Evolutionary conservation across 164 flowering plant species (phyloP), one percentile per base, ranked within the genome.

Genomic region (Stephania yunnanensis): DNA sequence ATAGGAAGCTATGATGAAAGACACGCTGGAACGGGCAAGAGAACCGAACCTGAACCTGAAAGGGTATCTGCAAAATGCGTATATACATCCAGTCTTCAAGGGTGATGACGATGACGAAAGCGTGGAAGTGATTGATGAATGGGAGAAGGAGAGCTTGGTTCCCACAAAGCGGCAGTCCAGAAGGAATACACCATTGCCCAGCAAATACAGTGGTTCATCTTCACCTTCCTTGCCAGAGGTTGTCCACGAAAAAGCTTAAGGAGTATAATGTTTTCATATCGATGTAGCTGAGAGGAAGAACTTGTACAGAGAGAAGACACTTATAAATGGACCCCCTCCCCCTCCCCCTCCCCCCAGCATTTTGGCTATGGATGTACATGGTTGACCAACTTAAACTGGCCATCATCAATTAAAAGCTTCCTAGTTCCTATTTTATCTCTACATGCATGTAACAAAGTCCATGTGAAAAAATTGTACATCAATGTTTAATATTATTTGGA

Each of bases 91-190:
- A 20, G 84, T 87, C n/a, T 93, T 91, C 82, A 89, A 85, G 74
- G 84, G 75, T 48, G 87, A 63, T 8, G 89, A 88, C 20, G 90
- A 87, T 1, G 81, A 80, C 45, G 93, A 71, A 36, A 77, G 44
- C 64, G 82, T 78, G 36, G 73, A 72, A 76, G 73, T 73, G 3
- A 19, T 69, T 1, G 85, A 76, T 61, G 84, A 83, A n/a, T 79
- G 77, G 79, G 87, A 90, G 48, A 77, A 72, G 71, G 97, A 89
- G 17, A 80, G 73, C 45, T 63, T 87, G 12, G 97, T 96, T n/a
- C 92, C 97, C 2, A 96, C 98, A 1, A 96, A 89, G 82, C 92
- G 99, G 55, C 91, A 86, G 68, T 96, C 99, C 1, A 80, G 93
- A 48, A 89, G 84, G 78, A 91, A 88, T 85, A 93, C 98, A 1